Evolutionary conservation across 169 alveolate genomes (phyloP).

Genomic region (Besnoitia besnoiti): DNA sequence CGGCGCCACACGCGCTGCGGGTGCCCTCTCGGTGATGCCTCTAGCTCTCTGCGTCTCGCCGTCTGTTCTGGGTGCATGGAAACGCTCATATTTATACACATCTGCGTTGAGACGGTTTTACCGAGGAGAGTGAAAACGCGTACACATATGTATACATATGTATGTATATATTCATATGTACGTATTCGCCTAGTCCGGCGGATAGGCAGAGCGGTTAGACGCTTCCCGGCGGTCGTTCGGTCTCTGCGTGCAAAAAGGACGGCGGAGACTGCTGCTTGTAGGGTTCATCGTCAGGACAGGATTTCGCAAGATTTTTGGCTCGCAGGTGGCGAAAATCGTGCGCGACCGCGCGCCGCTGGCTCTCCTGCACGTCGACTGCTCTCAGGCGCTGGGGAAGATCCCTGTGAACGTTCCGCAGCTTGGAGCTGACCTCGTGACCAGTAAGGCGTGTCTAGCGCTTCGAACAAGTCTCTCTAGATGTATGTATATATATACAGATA

Average conservation of each 20-base stretch:
- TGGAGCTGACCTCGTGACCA: conserved; percentile 42
- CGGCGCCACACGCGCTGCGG: too few species aligned
- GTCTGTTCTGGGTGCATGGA: background rate
- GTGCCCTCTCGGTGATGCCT: too few species aligned
- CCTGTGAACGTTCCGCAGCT: conserved; percentile 33
- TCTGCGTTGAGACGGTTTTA: background rate
- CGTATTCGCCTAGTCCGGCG: too few species aligned
- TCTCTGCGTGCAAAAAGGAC: too few species aligned
- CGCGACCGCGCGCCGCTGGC: conserved; percentile 36
- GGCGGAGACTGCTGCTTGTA: too few species aligned
- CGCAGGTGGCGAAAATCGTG: conserved; percentile 27
- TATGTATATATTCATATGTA: too few species aligned
- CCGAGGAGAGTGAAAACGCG: background rate
- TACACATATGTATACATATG: too few species aligned
- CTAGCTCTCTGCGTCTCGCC: too few species aligned
- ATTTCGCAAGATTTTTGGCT: too few species aligned
- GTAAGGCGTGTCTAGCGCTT: background rate
- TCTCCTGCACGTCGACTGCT: conserved; percentile 50
- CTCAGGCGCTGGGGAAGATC: conserved; percentile 62
- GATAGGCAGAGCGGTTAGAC: too few species aligned
- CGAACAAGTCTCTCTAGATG: background rate
- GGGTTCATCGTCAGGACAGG: too few species aligned
- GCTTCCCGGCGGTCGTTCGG: too few species aligned
- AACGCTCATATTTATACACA: background rate
- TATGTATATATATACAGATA: background rate